These are phyloP conservation scores for Onygenales sp. DNA, from an alignment of 2,329 filamentous ascomycete genomes.

Conservation along the genomic window DNA sequence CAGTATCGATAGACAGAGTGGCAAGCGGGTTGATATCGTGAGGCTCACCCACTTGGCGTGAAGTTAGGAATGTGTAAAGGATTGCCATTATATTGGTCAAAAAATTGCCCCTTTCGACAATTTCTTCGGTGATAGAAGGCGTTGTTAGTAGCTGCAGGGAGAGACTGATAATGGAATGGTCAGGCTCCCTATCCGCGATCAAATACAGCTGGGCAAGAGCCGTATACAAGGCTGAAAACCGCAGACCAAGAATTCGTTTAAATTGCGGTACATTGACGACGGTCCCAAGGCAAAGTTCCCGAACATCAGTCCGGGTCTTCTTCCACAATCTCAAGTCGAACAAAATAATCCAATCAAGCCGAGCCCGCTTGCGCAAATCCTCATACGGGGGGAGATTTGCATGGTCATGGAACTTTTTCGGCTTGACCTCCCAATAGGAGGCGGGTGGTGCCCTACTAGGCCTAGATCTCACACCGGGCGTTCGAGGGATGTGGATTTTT, in stretches of 20 bases:
- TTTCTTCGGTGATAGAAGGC: constrained; percentile 89
- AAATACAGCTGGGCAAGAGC: constrained; percentile 88
- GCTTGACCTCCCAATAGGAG: constrained; percentile 78
- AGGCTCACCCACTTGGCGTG: constrained; percentile 87
- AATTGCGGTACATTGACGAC: constrained; percentile 93
- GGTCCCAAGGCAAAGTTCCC: constrained; percentile 91
- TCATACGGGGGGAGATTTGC: constrained; percentile 63
- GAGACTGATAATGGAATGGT: constrained; percentile 97
- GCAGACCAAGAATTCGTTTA: constrained; percentile 82
- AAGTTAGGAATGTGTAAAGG: constrained; percentile 93
- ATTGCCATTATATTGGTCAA: constrained; percentile 92
- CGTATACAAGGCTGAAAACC: constrained; percentile 94
- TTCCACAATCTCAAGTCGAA: constrained; percentile 98
- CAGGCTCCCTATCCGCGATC: constrained; percentile 89
- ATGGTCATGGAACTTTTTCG: constrained; percentile 53
- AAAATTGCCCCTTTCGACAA: constrained; percentile 92
- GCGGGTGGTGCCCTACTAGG: constrained; percentile 39
- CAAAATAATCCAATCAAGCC: constrained; percentile 86
- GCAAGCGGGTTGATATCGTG: constrained; percentile 79
- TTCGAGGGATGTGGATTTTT: constrained; percentile 64
- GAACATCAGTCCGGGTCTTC: constrained; percentile 78
- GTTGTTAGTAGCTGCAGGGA: constrained; percentile 95
- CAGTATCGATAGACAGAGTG: constrained; percentile 84
- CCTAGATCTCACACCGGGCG: constrained; percentile 49
- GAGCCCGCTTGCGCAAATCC: constrained; percentile 78